Conservation (phyloP, 495 filamentous ascomycete genomes). For the Penicillium paradoxum region DNA sequence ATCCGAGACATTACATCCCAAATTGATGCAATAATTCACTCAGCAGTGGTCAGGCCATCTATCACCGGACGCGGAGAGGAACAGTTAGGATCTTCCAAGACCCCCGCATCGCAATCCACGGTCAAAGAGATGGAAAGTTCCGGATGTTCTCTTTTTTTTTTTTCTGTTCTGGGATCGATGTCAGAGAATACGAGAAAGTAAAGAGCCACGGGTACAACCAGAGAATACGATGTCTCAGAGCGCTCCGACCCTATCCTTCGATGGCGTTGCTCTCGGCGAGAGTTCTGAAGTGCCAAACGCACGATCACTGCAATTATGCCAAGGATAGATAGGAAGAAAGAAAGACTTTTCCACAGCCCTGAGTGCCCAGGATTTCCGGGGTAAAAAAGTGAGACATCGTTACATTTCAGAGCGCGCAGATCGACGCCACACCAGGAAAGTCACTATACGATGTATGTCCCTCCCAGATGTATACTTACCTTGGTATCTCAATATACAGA, state of each 20-base stretch:
- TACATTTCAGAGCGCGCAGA: conserved; percentile 19
- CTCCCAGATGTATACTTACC: background rate
- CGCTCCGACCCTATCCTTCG: conserved; percentile 1
- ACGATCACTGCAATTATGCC: background rate
- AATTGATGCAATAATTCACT: background rate
- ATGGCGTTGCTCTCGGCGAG: background rate
- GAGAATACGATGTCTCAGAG: conserved; percentile 13
- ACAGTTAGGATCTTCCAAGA: background rate
- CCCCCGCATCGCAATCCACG: conserved; percentile 2
- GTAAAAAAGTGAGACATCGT: conserved; percentile 25
- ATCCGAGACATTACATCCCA: conserved; percentile 1
- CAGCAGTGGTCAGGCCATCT: conserved; percentile 11
- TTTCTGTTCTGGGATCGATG: background rate
- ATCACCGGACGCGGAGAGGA: conserved; percentile 2
- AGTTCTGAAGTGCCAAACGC: background rate
- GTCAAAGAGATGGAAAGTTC: background rate
- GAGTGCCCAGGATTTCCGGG: conserved; percentile 8
- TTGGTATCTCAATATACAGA: background rate
- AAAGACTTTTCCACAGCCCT: too few species aligned
- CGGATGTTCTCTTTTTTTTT: background rate
- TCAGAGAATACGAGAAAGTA: background rate
- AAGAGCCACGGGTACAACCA: background rate
- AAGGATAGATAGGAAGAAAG: conserved; percentile 1
- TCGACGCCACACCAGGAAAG: background rate
- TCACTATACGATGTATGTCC: background rate